Evolutionary conservation across 441 rosid species (phyloP), one percentile per base, ranked within the genome.

Genomic region (Adansonia gregorii): DNA sequence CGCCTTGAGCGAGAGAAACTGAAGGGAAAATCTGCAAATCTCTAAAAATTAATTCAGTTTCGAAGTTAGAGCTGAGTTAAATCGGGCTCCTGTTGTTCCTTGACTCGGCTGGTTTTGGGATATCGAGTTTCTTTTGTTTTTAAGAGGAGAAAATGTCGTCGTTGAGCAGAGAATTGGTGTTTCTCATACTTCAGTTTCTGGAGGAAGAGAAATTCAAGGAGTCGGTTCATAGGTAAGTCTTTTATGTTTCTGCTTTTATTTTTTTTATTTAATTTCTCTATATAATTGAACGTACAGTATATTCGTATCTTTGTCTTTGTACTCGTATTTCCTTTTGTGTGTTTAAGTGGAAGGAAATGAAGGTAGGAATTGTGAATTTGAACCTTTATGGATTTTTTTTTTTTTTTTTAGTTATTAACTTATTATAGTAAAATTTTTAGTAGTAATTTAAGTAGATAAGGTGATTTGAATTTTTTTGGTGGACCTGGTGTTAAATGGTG

Each of bases 121-220:
- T 10, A 58, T 73, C 41, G 56, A 43, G 27, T 54, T 35, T 41
- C 14, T 39, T 73, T 73, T 39, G 76, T 3, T 19, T 22, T 17
- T 20, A 17, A 5, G 75, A 24, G 24, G 31, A 20, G 2, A 20
- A 41, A 54, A 92, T 92, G 98, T 83, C 94, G 54, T 91, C 95
- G 72, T 78, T 94, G 78, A 92, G 93, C 85, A 90, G 95, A 77
- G 98, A 94, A 83, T 73, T 92, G 85, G 98, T 94, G 82, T 91
- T 92, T 81, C 94, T 94, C 72, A 88, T 94, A 83, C 97, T 94
- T 46, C 98, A 94, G 78, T 94, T 94, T 77, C 97, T 94, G 4
- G 95, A 92, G 68, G 98, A 94, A 82, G 97, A 94, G 87, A 92
- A 92, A 80, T 94, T 87, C 70, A 90, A 88, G 85, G 98, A 94